A percentile compares a stretch with the other conserved stretches of the same genome.
Conservation (phyloP, 768 basidiomycete species). For the Pleurotus tuoliensis region DNA sequence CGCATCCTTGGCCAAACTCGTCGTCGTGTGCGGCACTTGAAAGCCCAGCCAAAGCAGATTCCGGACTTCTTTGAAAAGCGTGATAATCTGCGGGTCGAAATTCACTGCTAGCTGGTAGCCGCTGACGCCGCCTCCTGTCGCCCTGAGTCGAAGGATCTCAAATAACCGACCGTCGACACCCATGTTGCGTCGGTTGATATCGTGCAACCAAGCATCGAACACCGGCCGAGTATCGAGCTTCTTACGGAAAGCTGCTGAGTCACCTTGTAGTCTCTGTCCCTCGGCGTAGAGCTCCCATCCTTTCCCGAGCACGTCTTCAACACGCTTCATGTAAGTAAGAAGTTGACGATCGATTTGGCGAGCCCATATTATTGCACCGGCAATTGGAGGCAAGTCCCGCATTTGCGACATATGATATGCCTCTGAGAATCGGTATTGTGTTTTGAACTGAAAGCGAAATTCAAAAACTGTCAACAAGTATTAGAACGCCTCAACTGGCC, state of each 20-base stretch:
- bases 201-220: conserved; percentile 94
- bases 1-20: conserved; percentile 97
- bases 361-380: conserved; percentile 98
- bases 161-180: conserved; percentile 89
- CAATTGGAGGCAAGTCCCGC: conserved; percentile 97
- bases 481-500: conserved; percentile 28
- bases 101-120: conserved; percentile 90
- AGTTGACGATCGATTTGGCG: conserved; percentile 98
- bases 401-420: conserved; percentile 98
- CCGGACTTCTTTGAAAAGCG: conserved; percentile 96
- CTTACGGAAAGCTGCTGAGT: conserved; percentile 86
- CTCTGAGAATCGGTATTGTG: conserved; percentile 92
- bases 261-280: conserved; percentile 93
- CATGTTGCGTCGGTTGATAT: conserved; percentile 92
- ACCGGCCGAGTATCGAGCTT: conserved; percentile 94
- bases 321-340: conserved; percentile 95
- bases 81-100: conserved; percentile 98
- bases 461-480: background rate
- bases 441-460: conserved; percentile 68
- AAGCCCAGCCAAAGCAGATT: conserved; percentile 95
- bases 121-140: conserved; percentile 37
- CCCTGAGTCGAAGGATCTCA: conserved; percentile 73
- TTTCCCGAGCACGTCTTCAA: conserved; percentile 96
- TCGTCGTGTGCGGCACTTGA: conserved; percentile 90
- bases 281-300: conserved; percentile 99